Evolutionary conservation across 768 basidiomycete genomes (phyloP).

Genomic region (Agaricus blazei): DNA sequence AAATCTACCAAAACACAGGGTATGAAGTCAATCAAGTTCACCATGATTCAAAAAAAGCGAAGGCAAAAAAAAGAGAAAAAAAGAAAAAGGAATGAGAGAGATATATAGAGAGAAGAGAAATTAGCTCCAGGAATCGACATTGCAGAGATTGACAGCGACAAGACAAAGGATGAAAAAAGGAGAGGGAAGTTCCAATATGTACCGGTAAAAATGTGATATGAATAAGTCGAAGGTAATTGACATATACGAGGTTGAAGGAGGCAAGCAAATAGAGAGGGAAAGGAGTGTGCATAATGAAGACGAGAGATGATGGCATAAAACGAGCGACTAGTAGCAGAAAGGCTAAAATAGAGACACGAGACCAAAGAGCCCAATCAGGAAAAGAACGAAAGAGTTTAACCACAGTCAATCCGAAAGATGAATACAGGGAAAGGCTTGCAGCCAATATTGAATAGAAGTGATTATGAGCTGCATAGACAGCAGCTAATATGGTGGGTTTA

Average conservation of each 20-base stretch:
- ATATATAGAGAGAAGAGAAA: not conserved
- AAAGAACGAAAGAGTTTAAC: no score
- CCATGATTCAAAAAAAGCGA: not conserved
- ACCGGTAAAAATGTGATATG: not conserved
- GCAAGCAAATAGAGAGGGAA: not conserved
- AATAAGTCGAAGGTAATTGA: slow-evolving; percentile 8
- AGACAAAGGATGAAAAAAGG: slow-evolving; percentile 8
- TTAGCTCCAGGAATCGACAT: no score
- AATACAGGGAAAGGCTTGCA: no score
- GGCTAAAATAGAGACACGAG: not conserved
- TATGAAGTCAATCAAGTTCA: not conserved
- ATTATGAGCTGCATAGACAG: no score
- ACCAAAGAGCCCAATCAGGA: not conserved
- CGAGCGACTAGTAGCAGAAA: slow-evolving; percentile 4
- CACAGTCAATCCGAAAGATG: not conserved
- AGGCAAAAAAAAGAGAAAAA: slow-evolving; percentile 2
- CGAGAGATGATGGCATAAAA: not conserved
- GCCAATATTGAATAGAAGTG: no score
- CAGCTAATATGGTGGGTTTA: no score
- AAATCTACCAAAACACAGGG: not conserved
- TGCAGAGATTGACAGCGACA: not conserved
- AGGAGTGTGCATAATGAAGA: not conserved
- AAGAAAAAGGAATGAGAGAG: slow-evolving; percentile 10
- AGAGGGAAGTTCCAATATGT: not conserved
- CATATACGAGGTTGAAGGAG: slow-evolving; percentile 6